Base-by-base conservation (phyloP, 768 basidiomycete species). In the Termitomyces sp. region DNA sequence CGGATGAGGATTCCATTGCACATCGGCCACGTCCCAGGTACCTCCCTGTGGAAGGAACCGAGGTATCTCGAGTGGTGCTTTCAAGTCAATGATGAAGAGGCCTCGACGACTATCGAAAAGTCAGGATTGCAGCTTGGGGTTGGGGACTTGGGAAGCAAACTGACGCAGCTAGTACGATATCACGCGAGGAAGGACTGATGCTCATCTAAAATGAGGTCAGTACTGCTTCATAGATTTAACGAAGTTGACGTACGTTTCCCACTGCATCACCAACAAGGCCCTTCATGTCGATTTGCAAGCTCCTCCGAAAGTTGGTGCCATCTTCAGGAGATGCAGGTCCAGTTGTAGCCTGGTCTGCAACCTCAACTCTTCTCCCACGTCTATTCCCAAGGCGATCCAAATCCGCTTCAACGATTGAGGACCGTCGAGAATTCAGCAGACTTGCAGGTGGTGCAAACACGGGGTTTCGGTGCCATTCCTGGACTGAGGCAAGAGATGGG, bases 41-140 rank as follows among this genome's bases (percentile, higher is more conserved):
- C 95, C 95, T 2, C 94, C 93, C 73, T 99, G 95, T 14, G 96
- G 96, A 9, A 99, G 81, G 68, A 96, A 98, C 13, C 96, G 82
- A 24, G 97, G 97, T 0, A 94, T 82, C 61, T 91, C 86, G 18
- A 91, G 78, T 1, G 93, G 93, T 13, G 89, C 83, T 60, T 94
- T 88, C 16, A 99, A 80, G 76, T 98, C 97, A 59, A 99, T 91
- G 57, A 98, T 94, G 69, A 91, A 98, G 16, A 99, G 79, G 0
- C 96, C 96, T 56, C 93, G 87, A 5, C 95, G 88, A 20, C 86
- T 87, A 32, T 54, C 18, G 3, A 14, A 39, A 36, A 5, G 37
- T 56, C 20, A 57, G 37, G 13, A 39, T 34, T 30, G 40, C 27
- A 55, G 45, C 36, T 36, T 22, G 22, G 12, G 9, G 22, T 7